phyloP scores from a whole-genome alignment of 129 eudicot species.

The Calendula officinalis region DNA sequence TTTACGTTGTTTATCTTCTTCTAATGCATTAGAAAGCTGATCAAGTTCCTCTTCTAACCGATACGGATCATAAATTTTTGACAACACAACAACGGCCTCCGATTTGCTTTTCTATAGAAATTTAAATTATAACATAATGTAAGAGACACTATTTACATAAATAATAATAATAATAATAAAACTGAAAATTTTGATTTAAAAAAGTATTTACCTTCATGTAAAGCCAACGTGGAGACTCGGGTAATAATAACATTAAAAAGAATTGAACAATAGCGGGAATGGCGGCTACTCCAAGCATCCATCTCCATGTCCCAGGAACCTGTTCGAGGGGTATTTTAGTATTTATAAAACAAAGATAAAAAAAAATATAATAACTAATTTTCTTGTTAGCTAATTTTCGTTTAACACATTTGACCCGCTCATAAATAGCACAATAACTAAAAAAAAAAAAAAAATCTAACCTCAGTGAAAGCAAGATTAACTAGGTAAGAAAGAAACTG shows the following conservation, averaged over 20 bases:
- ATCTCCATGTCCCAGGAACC: slow-evolving; percentile 83
- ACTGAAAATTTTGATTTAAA: background rate
- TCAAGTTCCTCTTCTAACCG: slow-evolving; percentile 83
- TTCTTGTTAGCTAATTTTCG: no score
- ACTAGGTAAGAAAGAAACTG: slow-evolving; percentile 93
- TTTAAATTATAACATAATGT: background rate
- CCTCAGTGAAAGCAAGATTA: slow-evolving; percentile 97
- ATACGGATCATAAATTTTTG: slow-evolving; percentile 81
- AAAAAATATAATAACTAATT: background rate
- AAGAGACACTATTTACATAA: background rate
- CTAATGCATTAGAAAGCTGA: slow-evolving; percentile 64
- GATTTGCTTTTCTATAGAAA: slow-evolving; percentile 59
- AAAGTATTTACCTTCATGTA: slow-evolving; percentile 53
- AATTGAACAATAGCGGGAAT: slow-evolving; percentile 88
- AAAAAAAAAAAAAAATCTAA: slow-evolving; percentile 35
- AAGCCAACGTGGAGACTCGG: slow-evolving; percentile 99
- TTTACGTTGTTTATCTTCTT: slow-evolving; percentile 63
- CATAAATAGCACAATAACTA: background rate
- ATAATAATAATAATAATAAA: background rate
- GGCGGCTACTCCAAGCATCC: slow-evolving; percentile 88
- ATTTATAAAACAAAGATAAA: background rate
- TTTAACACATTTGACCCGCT: background rate
- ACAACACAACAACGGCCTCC: slow-evolving; percentile 75
- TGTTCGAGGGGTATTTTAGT: slow-evolving; percentile 25
- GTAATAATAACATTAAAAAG: slow-evolving; percentile 72